Evolutionary conservation across 768 basidiomycete species (phyloP).

Genomic region (Trametes cinnabarina): DNA sequence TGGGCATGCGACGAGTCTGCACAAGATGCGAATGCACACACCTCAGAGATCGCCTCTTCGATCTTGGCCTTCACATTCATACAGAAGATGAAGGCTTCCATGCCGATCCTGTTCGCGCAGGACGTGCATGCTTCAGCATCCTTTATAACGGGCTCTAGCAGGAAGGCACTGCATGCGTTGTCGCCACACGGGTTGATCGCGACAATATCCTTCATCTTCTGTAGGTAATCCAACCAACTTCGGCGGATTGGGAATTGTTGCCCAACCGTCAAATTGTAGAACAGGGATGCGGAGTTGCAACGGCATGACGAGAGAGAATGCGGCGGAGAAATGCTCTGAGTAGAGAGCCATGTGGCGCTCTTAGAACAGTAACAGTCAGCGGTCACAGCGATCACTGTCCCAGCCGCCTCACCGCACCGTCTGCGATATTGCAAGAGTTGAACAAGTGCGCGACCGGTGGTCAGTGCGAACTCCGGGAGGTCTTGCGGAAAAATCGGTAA

Average conservation of each 20-base stretch:
- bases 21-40: not conserved
- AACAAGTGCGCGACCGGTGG: not conserved
- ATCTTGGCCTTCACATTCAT: not conserved
- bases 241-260: no score
- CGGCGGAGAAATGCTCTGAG: no score
- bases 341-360: no score
- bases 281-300: no score
- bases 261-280: no score
- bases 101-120: not conserved
- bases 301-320: no score
- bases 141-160: not conserved
- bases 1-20: no score
- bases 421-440: not conserved
- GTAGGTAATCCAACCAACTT: no score
- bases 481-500: not conserved
- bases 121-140: not conserved
- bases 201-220: no score
- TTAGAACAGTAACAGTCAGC: no score
- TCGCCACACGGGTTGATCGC: no score
- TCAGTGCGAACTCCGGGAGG: no score
- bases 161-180: not conserved
- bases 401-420: not conserved
- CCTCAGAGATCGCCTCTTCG: not conserved
- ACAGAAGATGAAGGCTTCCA: not conserved
- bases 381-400: not conserved